Conservation (phyloP, 495 filamentous ascomycete species). For the Friedmanniomyces simplex region DNA sequence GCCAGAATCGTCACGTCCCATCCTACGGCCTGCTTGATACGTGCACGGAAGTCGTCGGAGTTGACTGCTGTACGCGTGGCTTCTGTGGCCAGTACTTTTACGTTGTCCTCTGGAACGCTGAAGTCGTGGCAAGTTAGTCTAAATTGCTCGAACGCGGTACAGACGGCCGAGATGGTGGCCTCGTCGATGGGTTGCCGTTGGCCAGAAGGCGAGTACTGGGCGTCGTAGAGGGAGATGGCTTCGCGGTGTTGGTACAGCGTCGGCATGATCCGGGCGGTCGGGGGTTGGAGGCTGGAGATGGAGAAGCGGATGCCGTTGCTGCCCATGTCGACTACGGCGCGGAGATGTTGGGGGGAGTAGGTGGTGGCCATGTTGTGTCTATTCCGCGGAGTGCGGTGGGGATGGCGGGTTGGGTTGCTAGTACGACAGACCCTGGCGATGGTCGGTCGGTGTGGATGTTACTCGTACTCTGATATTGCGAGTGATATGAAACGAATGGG, state of each 20-base stretch:
- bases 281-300: conserved; percentile 65
- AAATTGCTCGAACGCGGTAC: conserved; percentile 58
- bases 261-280: conserved; percentile 58
- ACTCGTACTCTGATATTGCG: too few relatives aligned
- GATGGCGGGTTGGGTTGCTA: too few relatives aligned
- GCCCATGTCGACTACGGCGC: conserved; percentile 15
- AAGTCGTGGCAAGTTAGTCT: conserved; percentile 60
- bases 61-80: conserved; percentile 78
- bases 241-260: conserved; percentile 69
- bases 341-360: background rate
- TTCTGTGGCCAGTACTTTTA: conserved; percentile 76
- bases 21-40: conserved; percentile 50
- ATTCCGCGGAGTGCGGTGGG: too few relatives aligned
- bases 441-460: too few relatives aligned
- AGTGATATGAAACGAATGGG: too few relatives aligned
- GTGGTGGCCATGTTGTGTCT: background rate
- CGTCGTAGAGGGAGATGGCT: conserved; percentile 84
- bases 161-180: conserved; percentile 50
- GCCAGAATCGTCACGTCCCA: conserved; percentile 60
- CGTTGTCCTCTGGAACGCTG: conserved; percentile 49
- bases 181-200: conserved; percentile 48
- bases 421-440: too few relatives aligned
- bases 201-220: conserved; percentile 44
- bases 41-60: conserved; percentile 50
- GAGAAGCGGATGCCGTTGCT: conserved; percentile 96